Conservation (phyloP, 176 grass and related monocot genomes). For the Raddia guianensis region DNA sequence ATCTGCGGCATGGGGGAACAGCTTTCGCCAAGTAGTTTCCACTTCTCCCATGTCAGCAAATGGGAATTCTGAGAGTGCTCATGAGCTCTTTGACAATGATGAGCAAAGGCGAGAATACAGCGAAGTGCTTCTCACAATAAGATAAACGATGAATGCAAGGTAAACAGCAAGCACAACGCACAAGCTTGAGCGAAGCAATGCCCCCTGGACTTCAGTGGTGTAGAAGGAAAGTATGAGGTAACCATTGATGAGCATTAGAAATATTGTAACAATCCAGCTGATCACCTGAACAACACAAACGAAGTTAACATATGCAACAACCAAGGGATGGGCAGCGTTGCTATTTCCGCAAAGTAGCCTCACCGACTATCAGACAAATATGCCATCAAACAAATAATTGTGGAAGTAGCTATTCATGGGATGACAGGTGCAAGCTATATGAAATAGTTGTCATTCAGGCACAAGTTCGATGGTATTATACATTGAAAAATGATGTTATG, state of each 20-base stretch:
- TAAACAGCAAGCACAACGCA: constrained; percentile 56
- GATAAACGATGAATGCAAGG: constrained; percentile 75
- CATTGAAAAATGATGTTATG: constrained; percentile 25
- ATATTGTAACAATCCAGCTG: constrained; percentile 78
- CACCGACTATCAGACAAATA: neutral
- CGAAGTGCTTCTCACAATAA: constrained; percentile 57
- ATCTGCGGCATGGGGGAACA: neutral
- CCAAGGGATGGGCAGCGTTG: neutral
- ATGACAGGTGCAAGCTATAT: neutral
- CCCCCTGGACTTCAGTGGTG: constrained; percentile 59
- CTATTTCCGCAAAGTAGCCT: neutral
- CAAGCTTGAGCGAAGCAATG: constrained; percentile 69
- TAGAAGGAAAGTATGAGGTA: constrained; percentile 90
- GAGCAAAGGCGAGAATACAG: constrained; percentile 58
- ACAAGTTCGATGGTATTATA: neutral
- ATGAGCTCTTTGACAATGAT: constrained; percentile 58
- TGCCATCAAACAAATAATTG: constrained; percentile 11
- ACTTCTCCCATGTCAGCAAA: constrained; percentile 15
- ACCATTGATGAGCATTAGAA: constrained; percentile 94
- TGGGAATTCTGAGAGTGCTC: constrained; percentile 22
- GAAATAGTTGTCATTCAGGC: neutral
- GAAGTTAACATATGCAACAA: neutral
- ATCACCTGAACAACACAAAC: constrained; percentile 58
- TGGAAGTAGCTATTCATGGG: neutral
- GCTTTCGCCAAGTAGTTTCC: constrained; percentile 29